Evolutionary conservation across 805 yeast species (phyloP), one percentile per base, ranked within the genome.

Genomic region (Yamadazyma paraphyllophila): DNA sequence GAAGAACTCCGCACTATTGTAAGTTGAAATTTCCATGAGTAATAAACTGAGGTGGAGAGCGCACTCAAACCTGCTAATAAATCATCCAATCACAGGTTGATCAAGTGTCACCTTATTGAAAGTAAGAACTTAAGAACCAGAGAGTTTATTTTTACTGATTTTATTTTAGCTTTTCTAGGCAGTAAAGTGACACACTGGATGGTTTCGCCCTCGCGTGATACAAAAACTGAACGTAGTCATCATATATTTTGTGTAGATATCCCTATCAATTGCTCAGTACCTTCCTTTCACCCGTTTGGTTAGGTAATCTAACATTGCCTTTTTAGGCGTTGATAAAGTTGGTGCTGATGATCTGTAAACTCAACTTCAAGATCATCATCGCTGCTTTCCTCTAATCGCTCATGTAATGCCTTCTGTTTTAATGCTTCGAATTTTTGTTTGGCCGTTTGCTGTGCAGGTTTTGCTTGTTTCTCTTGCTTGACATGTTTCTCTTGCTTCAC

Each of bases 321-420:
- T 31, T 33, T 20, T 1, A 45, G 20, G 20, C 37, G 34, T 20
- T 46, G 35, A 26, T 49, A 49, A 10, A 16, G 10, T 35, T 46
- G 43, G 15, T 11, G 39, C 14, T 46, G 42, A 24, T 46, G 43
- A 32, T 27, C 34, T 32, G 39, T 35, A 35, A 24, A 46, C 12
- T 43, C 39, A 12, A 49, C 46, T 29, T 46, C 38, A 6, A 49
- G 43, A 9, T 49, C 50, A 36, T 49, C 53, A 24, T 45, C 48
- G 11, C 38, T 27, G 15, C 39, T 42, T 15, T 26, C 20, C 8
- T 36, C 27, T 24, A 29, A 7, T 29, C 11, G 11, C 31, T 29
- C 31, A 29, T 29, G 31, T 29, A n/a, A 6, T 7, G 26, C 24
- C 20, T 14, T 17, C 9, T 7, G 10, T 17, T 36, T 36, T 12